Evolutionary conservation across 1,139 yeast species (phyloP).

Genomic region (Blastobotrys aristatus): DNA sequence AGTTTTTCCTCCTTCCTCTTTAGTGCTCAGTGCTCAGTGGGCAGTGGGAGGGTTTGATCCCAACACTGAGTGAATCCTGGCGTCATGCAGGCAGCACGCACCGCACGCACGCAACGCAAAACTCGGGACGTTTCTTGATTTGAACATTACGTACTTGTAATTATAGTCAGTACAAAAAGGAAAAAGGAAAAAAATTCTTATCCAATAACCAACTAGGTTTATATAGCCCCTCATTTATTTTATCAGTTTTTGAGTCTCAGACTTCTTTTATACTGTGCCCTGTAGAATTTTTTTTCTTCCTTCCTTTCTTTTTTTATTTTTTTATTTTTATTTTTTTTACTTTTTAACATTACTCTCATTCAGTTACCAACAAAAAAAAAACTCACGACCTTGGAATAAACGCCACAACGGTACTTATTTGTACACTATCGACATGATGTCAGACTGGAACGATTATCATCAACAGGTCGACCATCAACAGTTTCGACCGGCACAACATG

Average conservation of each 20-base stretch:
- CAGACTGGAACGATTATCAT: conserved; percentile 9
- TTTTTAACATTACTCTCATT: not conserved
- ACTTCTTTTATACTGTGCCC: no score
- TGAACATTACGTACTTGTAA: no score
- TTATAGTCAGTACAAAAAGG: no score
- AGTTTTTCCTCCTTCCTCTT: no score
- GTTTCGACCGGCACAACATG: not conserved
- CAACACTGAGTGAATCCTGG: no score
- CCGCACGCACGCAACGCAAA: no score
- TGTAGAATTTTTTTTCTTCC: not conserved
- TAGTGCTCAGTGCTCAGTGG: no score
- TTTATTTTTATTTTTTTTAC: not conserved
- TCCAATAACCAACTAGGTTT: not conserved
- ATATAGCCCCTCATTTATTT: not conserved
- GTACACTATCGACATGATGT: conserved; percentile 6
- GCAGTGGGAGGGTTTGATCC: no score
- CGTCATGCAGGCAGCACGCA: no score
- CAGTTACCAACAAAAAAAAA: not conserved
- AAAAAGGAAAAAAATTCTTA: not conserved
- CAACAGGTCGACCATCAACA: not conserved
- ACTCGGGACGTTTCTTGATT: no score
- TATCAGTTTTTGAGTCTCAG: not conserved
- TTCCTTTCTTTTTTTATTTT: not conserved
- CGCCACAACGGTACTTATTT: no score
- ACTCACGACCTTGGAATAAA: no score